Conservation (phyloP, 164 flowering plant species). For the Litsea cubeba region DNA sequence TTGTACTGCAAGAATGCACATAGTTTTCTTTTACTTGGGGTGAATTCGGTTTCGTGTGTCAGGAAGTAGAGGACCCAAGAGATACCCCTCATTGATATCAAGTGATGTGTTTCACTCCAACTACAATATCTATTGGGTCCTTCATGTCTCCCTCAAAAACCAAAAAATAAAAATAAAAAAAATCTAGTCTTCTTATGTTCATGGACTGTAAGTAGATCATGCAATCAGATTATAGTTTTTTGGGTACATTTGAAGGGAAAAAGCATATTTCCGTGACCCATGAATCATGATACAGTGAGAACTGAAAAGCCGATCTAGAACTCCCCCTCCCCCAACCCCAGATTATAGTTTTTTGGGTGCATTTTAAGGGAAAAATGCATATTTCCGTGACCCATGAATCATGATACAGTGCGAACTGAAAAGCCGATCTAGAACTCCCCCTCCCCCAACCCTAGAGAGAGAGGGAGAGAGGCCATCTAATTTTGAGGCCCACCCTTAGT, state of each 20-base stretch:
- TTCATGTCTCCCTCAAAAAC: background rate
- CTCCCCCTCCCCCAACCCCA: too few relatives aligned
- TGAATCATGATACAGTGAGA: background rate
- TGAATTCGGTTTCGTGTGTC: constrained; percentile 10
- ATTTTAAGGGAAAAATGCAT: background rate
- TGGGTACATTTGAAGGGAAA: background rate
- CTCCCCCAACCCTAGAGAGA: too few relatives aligned
- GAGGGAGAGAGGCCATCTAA: too few relatives aligned
- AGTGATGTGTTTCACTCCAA: background rate
- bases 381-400: background rate
- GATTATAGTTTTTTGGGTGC: background rate
- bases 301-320: background rate
- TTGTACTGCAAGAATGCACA: background rate
- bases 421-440: background rate
- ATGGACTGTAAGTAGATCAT: too few relatives aligned
- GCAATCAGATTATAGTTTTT: too few relatives aligned
- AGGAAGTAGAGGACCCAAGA: background rate
- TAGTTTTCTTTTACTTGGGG: constrained; percentile 4
- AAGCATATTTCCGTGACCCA: background rate
- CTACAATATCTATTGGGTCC: background rate
- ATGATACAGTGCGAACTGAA: background rate
- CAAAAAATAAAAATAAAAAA: too few relatives aligned
- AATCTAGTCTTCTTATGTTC: too few relatives aligned
- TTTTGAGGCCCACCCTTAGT: too few relatives aligned
- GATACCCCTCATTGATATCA: background rate